Percentiles rank a stretch among this genome's conserved stretches.
phyloP scores from a whole-genome alignment of 228 moss, liverwort and hornwort species.

The Sphagnum fallax region DNA sequence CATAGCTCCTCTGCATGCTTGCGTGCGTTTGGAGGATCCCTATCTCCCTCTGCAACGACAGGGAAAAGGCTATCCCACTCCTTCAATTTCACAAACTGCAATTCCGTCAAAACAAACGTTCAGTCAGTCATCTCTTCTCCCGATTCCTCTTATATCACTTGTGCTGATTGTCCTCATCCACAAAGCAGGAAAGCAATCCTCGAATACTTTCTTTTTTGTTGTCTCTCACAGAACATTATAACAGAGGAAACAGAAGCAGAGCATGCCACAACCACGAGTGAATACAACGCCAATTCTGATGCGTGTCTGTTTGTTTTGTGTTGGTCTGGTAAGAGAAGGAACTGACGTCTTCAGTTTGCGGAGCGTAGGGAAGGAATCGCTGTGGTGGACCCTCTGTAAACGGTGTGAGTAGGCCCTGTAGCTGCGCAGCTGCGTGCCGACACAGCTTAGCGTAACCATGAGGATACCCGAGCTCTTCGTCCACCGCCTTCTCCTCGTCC shows the following conservation, averaged over 20 bases:
- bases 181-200: too few species aligned
- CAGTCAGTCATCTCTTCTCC: too few species aligned
- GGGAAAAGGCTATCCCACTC: slow-evolving; percentile 38
- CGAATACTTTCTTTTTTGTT: too few species aligned
- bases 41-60: slow-evolving; percentile 17
- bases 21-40: slow-evolving; percentile 31
- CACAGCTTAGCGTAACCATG: slow-evolving; percentile 33
- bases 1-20: slow-evolving; percentile 30
- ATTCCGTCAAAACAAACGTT: too few species aligned
- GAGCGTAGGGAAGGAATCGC: slow-evolving; percentile 32
- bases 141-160: too few species aligned
- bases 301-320: too few species aligned
- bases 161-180: too few species aligned
- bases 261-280: too few species aligned
- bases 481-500: slow-evolving; percentile 29
- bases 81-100: slow-evolving; percentile 29
- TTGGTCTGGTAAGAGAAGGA: neutral
- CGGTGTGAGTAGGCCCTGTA: slow-evolving; percentile 26
- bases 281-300: too few species aligned
- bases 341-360: slow-evolving; percentile 31
- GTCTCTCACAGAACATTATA: too few species aligned
- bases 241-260: too few species aligned
- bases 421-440: slow-evolving; percentile 18
- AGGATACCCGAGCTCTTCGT: slow-evolving; percentile 27
- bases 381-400: slow-evolving; percentile 37